Percentiles rank a stretch among this genome's conserved stretches.
phyloP scores from a whole-genome alignment of 1,139 yeast species.

The Saccharomyces hybrid region DNA sequence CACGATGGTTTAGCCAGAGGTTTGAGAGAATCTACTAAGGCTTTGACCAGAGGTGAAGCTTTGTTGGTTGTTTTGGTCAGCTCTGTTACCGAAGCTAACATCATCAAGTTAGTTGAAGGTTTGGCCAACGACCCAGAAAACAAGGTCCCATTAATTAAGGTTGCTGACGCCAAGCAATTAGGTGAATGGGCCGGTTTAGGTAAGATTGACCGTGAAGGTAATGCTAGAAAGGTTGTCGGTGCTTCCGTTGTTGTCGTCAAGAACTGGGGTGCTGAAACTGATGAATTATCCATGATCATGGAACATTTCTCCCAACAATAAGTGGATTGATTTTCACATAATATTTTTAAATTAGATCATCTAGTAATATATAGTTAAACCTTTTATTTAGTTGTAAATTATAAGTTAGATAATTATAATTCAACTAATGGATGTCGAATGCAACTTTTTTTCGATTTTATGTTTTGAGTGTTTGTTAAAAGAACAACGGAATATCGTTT shows the following conservation, averaged over 20 bases:
- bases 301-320: slow-evolving; percentile 90
- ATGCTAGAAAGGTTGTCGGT: slow-evolving; percentile 99
- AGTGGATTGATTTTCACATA: slow-evolving; percentile 5
- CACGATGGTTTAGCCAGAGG: slow-evolving; percentile 99
- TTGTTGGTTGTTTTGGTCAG: slow-evolving; percentile 97
- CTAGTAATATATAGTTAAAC: neutral
- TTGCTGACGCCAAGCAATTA: slow-evolving; percentile 97
- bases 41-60: slow-evolving; percentile 95
- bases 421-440: neutral
- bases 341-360: slow-evolving; percentile 3
- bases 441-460: slow-evolving; percentile 2
- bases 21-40: slow-evolving; percentile 99
- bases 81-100: slow-evolving; percentile 96
- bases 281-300: slow-evolving; percentile 93
- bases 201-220: slow-evolving; percentile 99
- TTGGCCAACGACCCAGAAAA: slow-evolving; percentile 96
- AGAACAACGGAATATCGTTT: slow-evolving; percentile 28
- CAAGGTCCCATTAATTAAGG: slow-evolving; percentile 97
- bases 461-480: slow-evolving; percentile 10
- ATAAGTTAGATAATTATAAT: neutral
- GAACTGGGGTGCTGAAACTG: slow-evolving; percentile 99
- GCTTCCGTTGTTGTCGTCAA: slow-evolving; percentile 99
- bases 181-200: slow-evolving; percentile 99
- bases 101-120: slow-evolving; percentile 98
- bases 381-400: neutral